phyloP scores from a whole-genome alignment of 495 filamentous ascomycete species.

The Venustampulla echinocandica region DNA sequence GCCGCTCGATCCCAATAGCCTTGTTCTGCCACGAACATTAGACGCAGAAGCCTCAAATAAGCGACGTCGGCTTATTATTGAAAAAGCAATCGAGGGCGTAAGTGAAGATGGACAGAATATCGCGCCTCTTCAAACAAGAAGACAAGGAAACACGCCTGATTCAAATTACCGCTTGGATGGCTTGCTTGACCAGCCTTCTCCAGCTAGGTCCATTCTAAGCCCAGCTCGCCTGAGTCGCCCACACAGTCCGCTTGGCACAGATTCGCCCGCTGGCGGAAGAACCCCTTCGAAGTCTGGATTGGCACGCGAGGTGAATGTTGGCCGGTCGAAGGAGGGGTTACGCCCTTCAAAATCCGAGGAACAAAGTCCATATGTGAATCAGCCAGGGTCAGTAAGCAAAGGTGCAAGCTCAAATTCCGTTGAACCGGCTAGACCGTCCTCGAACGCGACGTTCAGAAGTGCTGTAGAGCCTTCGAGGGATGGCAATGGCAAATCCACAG shows the following conservation, averaged over 20 bases:
- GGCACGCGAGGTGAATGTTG: background rate
- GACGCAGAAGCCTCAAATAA: too few relatives aligned
- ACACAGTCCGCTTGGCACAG: background rate
- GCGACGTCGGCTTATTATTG: slow-evolving; percentile 7
- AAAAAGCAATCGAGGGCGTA: slow-evolving; percentile 12
- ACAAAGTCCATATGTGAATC: too few relatives aligned
- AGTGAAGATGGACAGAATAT: slow-evolving; percentile 15
- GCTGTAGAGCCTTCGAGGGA: too few relatives aligned
- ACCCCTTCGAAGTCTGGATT: background rate
- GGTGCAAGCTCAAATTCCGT: too few relatives aligned
- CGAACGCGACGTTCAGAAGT: too few relatives aligned
- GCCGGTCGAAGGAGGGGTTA: background rate
- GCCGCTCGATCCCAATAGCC: slow-evolving; percentile 11
- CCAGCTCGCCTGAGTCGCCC: background rate
- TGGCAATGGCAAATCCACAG: too few relatives aligned
- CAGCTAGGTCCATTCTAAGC: slow-evolving; percentile 10
- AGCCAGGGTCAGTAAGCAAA: too few relatives aligned
- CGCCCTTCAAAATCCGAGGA: background rate
- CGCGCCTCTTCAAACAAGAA: background rate
- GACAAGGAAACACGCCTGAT: background rate
- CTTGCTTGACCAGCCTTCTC: slow-evolving; percentile 15
- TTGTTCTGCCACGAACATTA: slow-evolving; percentile 9
- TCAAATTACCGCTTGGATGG: background rate
- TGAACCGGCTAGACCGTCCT: too few relatives aligned
- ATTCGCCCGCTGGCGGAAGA: background rate